Conservation (phyloP, 2,329 filamentous ascomycete species). For the Arthrobotrys conoides region DNA sequence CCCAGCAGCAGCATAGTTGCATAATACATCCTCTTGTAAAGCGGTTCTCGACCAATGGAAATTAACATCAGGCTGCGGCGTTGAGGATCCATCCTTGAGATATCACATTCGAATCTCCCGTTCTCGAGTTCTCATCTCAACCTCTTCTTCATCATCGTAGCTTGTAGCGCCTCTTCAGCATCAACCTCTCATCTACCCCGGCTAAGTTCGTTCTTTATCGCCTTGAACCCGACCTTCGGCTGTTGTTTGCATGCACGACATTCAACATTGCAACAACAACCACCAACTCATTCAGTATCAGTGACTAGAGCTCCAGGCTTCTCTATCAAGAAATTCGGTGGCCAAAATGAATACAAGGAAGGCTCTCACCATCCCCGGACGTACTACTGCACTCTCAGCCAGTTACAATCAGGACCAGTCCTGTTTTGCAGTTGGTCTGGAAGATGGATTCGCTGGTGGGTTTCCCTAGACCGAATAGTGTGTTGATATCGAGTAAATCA, state of each 20-base stretch:
- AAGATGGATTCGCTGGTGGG: constrained; percentile 87
- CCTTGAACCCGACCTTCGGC: constrained; percentile 21
- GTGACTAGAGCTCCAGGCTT: not conserved
- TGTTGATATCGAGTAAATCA: constrained; percentile 39
- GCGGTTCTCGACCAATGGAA: constrained; percentile 22
- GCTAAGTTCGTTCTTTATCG: constrained; percentile 1
- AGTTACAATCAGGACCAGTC: constrained; percentile 88
- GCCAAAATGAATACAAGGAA: constrained; percentile 87
- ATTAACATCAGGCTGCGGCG: constrained; percentile 22
- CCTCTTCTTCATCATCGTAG: constrained; percentile 4
- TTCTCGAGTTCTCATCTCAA: constrained; percentile 6
- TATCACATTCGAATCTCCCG: constrained; percentile 17
- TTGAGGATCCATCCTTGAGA: constrained; percentile 47
- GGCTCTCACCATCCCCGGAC: constrained; percentile 82
- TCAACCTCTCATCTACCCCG: constrained; percentile 1
- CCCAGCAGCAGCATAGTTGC: not conserved
- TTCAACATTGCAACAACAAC: constrained; percentile 46
- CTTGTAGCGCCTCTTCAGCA: not conserved
- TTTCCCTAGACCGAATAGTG: constrained; percentile 30
- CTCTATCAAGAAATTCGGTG: not conserved
- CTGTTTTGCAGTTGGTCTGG: constrained; percentile 88
- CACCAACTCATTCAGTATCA: constrained; percentile 14
- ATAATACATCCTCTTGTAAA: constrained; percentile 16
- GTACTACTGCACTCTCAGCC: constrained; percentile 82
- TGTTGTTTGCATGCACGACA: constrained; percentile 18